Base-by-base conservation (phyloP, 805 yeast species). In the Ogataea philodendri region DNA sequence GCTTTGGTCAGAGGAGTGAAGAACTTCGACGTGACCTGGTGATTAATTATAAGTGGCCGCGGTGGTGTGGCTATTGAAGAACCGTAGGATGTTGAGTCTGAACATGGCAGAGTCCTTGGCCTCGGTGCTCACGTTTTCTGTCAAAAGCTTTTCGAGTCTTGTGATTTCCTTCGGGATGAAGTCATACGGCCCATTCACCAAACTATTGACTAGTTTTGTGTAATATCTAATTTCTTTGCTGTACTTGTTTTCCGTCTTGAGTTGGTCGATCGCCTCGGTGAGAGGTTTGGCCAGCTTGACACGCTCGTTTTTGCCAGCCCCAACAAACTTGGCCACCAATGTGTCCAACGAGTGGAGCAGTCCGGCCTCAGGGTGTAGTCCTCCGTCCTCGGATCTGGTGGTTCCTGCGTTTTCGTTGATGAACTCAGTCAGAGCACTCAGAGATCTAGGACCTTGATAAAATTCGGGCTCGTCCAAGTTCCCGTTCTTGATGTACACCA, bases 1-100 rank as follows among this genome's bases (percentile, higher is more conserved):
- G 74, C 81, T 32, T 58, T 76, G 47, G 71, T 86, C 39, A 65
- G 97, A 59, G 66, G 70, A 20, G 69, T 69, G 5, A 74, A 78
- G 62, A 72, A 74, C 65, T 70, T 65, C 54, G 59, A 66, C 48
- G 64, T 76, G 18, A 63, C 79, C 15, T 68, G 66, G 18, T 78
- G 16, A 36, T 19, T 9, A 25, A 30, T 35, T 29, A 13, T 36
- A 22, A 9, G 31, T 36, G 26, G 45, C 42, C 5, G 42, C 44
- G 16, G 48, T 42, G 26, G 36, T 32, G 14, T 37, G 41, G n/a
- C 33, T 26, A 13, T 47, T 42, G 46, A 66, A 61, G 22, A 57
- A 51, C 32, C 51, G 52, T 43, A 79, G 57, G 23, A 78, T 64
- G 48, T 81, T 81, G 34, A 67, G 46, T 51, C 81, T 67, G 51